A percentile compares a stretch with the other conserved stretches of the same genome.
Conservation (phyloP, 176 grass and related monocot species). For the Juncus effusus region DNA sequence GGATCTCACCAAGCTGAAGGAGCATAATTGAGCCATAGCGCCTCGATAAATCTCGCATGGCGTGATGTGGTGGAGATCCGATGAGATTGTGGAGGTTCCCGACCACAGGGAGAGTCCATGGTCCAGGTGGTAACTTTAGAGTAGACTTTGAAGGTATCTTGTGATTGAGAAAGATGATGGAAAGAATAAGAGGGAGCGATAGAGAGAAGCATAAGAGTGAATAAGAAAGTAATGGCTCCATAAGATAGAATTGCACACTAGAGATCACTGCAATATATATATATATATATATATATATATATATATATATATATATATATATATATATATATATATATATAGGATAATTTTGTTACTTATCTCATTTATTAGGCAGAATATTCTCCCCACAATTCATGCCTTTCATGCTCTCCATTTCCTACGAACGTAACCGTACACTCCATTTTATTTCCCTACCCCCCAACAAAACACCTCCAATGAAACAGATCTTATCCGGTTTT, state of each 20-base stretch:
- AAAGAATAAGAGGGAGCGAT: background rate
- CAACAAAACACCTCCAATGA: no score
- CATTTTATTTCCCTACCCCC: no score
- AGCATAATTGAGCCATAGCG: slow-evolving; percentile 19
- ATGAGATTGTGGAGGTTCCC: slow-evolving; percentile 36
- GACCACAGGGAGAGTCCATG: slow-evolving; percentile 30
- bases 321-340: no score
- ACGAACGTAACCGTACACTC: no score
- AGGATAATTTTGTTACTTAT: no score
- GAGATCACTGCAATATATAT: no score
- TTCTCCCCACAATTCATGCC: no score
- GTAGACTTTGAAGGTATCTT: background rate
- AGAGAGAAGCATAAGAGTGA: slow-evolving; percentile 13
- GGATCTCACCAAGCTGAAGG: slow-evolving; percentile 31
- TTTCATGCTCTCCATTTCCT: no score
- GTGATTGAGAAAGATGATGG: slow-evolving; percentile 3
- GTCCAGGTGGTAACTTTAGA: slow-evolving; percentile 27
- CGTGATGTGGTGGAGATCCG: slow-evolving; percentile 10
- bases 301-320: no score
- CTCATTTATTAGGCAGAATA: no score
- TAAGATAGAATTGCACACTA: background rate
- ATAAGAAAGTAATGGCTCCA: background rate
- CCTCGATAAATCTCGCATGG: slow-evolving; percentile 30
- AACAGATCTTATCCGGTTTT: no score
- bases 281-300: no score